A percentile compares a stretch with the other conserved stretches of the same genome.
Evolutionary conservation across 345 rosid genomes (phyloP).

Genomic region (Turnera subulata): DNA sequence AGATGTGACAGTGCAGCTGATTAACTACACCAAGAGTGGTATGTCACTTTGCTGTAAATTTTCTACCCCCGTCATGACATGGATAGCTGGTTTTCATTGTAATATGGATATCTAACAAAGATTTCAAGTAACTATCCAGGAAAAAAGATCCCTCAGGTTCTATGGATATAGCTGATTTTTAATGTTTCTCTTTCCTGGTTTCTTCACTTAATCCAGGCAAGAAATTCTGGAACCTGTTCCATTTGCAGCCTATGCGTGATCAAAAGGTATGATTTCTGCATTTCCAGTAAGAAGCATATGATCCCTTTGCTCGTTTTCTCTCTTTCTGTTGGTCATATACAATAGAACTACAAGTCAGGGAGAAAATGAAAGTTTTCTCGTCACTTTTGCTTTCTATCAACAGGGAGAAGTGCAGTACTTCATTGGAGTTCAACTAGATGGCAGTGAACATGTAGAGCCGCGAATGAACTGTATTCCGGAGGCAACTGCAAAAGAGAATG

Average conservation of each 20-base stretch:
- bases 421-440: constrained; percentile 94
- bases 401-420: constrained; percentile 98
- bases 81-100: background rate
- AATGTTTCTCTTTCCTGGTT: background rate
- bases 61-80: too few relatives aligned
- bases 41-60: constrained; percentile 13
- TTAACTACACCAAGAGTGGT: constrained; percentile 95
- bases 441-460: constrained; percentile 90
- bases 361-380: background rate
- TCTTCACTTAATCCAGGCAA: constrained; percentile 49
- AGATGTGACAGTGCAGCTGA: constrained; percentile 90
- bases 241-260: constrained; percentile 99
- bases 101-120: background rate
- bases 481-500: constrained; percentile 56
- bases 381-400: constrained; percentile 4
- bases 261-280: constrained; percentile 57
- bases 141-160: background rate
- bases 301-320: background rate
- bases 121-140: background rate
- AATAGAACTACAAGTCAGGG: background rate
- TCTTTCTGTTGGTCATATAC: too few relatives aligned
- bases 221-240: constrained; percentile 97
- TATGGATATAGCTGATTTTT: background rate
- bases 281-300: background rate
- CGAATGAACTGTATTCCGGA: constrained; percentile 62